Evolutionary conservation across 2,329 filamentous ascomycete genomes (phyloP), one percentile per base, ranked within the genome.

Genomic region (Ilyonectria sp.): DNA sequence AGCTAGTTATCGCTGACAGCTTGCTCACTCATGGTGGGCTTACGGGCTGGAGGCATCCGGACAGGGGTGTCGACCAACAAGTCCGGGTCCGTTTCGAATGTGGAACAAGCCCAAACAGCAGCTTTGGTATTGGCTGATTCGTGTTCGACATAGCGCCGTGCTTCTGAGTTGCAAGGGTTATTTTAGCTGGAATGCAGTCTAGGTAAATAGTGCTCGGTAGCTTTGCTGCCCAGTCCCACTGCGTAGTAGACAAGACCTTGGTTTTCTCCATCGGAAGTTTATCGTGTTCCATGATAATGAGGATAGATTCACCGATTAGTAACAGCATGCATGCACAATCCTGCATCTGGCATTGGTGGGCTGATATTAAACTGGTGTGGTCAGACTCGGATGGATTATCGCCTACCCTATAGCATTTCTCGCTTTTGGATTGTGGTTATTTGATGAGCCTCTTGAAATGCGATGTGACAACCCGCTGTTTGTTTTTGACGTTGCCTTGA

Each of bases 41-140:
- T 7, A 15, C 26, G 47, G 47, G 47, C 49, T 10, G 49, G 29
- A 52, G 26, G 49, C 29, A 52, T 52, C 49, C 49, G 49, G 49
- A 33, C 49, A 52, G 46, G 46, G 58, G 49, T n/a, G n/a, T 44
- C 47, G 29, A 44, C 26, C 37, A 19, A 33, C 37, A 19, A 33
- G 26, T n/a, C 44, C 26, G 57, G 63, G 2, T 44, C 9, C 33
- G 63, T 65, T 65, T 65, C 63, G 53, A 11, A 57, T 57, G 37
- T 44, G 57, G 52, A 37, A 52, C 35, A 53, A 43, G 46, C 35
- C 17, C 19, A 29, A 31, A 15, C 15, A 50, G 17, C 9, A 31
- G 47, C 37, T 23, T 35, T 23, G 11, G 52, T 13, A 60, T 65
- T 60, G 56, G 63, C 56, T 43, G 33, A 26, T 23, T 50, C 35